Conservation (phyloP, 169 alveolate species). For the Neospora caninum region DNA sequence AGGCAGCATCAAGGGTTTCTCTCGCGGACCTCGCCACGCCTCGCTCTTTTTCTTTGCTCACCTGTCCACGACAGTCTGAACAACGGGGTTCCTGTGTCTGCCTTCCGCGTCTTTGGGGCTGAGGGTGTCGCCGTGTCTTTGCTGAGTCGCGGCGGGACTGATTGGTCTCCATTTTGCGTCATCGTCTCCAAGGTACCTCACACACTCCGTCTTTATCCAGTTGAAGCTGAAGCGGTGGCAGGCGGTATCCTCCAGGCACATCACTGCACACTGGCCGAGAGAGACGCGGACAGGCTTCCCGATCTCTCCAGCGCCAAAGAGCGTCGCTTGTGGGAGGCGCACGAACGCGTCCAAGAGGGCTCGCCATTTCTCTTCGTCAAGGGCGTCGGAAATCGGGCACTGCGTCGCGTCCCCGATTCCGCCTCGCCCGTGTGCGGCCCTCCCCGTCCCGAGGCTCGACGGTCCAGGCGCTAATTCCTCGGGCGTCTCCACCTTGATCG, state of each 20-base stretch:
- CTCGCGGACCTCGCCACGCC: background rate
- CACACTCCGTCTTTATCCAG: conserved; percentile 11
- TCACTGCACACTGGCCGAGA: conserved; percentile 4
- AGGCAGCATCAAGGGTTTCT: too few species aligned
- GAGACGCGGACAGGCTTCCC: background rate
- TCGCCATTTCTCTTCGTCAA: background rate
- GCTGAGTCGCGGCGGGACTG: too few species aligned
- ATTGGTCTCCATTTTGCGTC: background rate
- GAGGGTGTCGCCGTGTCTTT: too few species aligned
- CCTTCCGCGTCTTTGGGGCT: background rate
- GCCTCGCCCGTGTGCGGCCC: background rate
- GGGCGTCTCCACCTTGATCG: background rate
- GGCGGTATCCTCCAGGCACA: background rate
- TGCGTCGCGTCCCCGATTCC: background rate
- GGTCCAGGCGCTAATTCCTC: too few species aligned
- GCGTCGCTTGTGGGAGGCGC: background rate
- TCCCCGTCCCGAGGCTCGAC: background rate
- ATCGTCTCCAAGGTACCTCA: background rate
- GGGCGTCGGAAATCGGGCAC: background rate
- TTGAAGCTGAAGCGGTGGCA: conserved; percentile 10
- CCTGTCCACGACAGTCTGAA: background rate
- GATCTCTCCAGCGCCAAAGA: background rate
- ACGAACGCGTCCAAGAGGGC: background rate
- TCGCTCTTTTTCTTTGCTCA: background rate
- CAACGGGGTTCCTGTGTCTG: background rate